Base-by-base conservation (phyloP, 257 asterid species). In the Lithospermum erythrorhizon region DNA sequence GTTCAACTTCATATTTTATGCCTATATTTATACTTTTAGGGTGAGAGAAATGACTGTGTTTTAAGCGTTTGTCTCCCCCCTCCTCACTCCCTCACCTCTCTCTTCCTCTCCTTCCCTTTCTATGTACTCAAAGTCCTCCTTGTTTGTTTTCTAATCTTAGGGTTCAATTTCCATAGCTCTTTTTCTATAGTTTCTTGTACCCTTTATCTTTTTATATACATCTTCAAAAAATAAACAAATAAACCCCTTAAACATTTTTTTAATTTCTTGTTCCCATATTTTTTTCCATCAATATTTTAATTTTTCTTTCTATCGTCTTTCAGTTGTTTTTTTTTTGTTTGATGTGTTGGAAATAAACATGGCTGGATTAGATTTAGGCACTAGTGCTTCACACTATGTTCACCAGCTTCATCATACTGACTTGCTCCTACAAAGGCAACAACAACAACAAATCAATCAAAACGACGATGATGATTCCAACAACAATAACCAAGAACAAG, bases 301-400 rank as follows among this genome's bases (percentile, higher is more conserved):
- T 0, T 27, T 27, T 35, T 35, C 47, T 55, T 22, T 55, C 15
- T 55, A 48, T 8, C n/a, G 6, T 24, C 25, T 52, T 22, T 52
- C 49, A 21, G 37, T 63, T 64, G 20, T 21, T 48, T 62, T 14
- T 65, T 17, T 32, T 45, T 54, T 14, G 59, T 67, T 60, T 60
- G 14, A 57, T 62, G 49, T 61, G 48, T 48, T 45, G 58, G 49
- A 11, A 41, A n/a, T n/a, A n/a, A n/a, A 55, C 70, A 87, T 88
- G 96, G 87, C 95, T 55, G 95, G 90, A 66, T 69, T 88, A 78
- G 95, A 86, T 86, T 77, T 88, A 70, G 79, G 87, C 61, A 76
- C 89, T 16, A 56, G 21, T 5, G 79, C 90, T 65, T 75, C 91
- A 58, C 87, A 80, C 69, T 83, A 72, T 67, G 74, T 73, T 20